Evolutionary conservation across 2,329 filamentous ascomycete species (phyloP).

Genomic region (Aciculosporium take): DNA sequence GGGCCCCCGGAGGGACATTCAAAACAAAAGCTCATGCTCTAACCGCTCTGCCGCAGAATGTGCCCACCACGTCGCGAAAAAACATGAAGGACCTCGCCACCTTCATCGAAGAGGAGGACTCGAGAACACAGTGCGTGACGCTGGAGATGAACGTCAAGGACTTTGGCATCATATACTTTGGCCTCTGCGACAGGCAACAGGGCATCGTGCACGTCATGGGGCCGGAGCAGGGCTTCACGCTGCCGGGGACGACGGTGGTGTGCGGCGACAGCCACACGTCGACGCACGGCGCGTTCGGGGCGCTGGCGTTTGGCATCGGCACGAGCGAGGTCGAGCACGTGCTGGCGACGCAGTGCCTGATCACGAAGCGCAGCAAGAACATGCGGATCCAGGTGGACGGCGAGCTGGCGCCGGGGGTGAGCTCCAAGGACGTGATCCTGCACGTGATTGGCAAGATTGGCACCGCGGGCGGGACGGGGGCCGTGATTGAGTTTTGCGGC

Average conservation of each 20-base stretch:
- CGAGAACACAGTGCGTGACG: slow-evolving; percentile 82
- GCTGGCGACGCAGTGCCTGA: slow-evolving; percentile 85
- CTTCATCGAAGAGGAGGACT: slow-evolving; percentile 92
- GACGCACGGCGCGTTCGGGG: slow-evolving; percentile 91
- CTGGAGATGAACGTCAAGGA: slow-evolving; percentile 96
- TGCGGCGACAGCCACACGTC: slow-evolving; percentile 98
- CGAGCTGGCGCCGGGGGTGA: slow-evolving; percentile 76
- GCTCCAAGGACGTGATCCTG: slow-evolving; percentile 89
- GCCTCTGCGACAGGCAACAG: slow-evolving; percentile 88
- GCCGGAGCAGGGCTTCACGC: slow-evolving; percentile 95
- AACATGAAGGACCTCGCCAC: slow-evolving; percentile 83
- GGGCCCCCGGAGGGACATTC: background rate
- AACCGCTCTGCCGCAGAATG: slow-evolving; percentile 47
- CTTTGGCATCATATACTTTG: slow-evolving; percentile 94
- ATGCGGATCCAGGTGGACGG: slow-evolving; percentile 96
- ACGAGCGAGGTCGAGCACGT: slow-evolving; percentile 98
- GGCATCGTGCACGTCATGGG: slow-evolving; percentile 98
- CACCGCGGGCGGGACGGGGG: slow-evolving; percentile 85
- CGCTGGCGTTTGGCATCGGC: slow-evolving; percentile 91
- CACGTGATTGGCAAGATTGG: slow-evolving; percentile 89
- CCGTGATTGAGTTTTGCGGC: slow-evolving; percentile 94
- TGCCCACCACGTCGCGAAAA: slow-evolving; percentile 82
- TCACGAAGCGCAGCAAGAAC: slow-evolving; percentile 93
- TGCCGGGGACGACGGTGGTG: slow-evolving; percentile 90
- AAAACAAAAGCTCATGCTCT: background rate